Percentiles rank a stretch among this genome's conserved stretches.
Evolutionary conservation across 108 stramenopile species (phyloP).

Genomic region (Cyclotella cryptica): DNA sequence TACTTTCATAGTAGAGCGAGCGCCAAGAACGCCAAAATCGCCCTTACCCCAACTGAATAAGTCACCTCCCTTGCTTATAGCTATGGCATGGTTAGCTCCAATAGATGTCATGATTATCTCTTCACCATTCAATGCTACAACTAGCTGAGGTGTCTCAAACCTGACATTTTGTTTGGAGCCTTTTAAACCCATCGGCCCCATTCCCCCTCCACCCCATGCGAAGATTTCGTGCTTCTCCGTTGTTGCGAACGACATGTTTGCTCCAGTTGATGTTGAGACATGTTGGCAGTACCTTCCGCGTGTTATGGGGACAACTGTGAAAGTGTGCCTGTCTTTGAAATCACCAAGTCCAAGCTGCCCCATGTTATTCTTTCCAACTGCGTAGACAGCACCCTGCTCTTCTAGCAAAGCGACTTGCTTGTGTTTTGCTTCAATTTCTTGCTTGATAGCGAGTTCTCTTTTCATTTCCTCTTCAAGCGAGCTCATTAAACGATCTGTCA

Average conservation of each 20-base stretch:
- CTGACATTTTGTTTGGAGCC: conserved; percentile 24
- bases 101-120: conserved; percentile 61
- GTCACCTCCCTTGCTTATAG: conserved; percentile 54
- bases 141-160: conserved; percentile 59
- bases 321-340: conserved; percentile 49
- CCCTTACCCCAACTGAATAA: conserved; percentile 73
- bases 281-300: conserved; percentile 62
- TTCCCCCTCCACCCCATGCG: conserved; percentile 74
- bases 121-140: conserved; percentile 68
- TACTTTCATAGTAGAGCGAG: conserved; percentile 37
- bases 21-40: conserved; percentile 63
- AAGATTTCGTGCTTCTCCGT: conserved; percentile 77
- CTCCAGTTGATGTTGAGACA: conserved; percentile 58
- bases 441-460: conserved; percentile 52
- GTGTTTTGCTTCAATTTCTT: conserved; percentile 70
- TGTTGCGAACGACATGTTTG: conserved; percentile 62
- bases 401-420: conserved; percentile 64
- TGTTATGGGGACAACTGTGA: conserved; percentile 59
- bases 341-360: conserved; percentile 83
- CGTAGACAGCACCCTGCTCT: conserved; percentile 78
- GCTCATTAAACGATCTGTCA: conserved; percentile 54
- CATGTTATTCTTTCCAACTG: conserved; percentile 52
- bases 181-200: conserved; percentile 54
- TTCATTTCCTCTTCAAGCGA: conserved; percentile 69
- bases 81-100: conserved; percentile 62